Conservation (phyloP, 2,329 filamentous ascomycete genomes). For the Fusarium liriodendri region DNA sequence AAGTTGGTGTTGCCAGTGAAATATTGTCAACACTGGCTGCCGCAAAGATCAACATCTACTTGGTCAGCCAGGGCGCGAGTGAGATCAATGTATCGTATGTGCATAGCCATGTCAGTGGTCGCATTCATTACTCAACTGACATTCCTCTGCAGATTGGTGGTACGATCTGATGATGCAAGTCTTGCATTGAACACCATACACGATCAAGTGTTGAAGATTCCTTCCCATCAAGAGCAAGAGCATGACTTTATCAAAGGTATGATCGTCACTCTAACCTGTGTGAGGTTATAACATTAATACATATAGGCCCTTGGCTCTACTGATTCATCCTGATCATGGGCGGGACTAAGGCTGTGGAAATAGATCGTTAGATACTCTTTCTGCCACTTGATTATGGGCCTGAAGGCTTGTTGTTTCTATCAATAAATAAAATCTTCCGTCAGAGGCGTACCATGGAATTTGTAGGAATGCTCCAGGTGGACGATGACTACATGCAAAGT, state of each 20-base stretch:
- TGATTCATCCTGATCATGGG: not conserved
- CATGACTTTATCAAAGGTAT: not conserved
- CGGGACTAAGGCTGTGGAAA: no score
- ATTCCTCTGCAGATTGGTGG: not conserved
- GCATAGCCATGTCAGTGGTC: not conserved
- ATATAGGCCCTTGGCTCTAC: not conserved
- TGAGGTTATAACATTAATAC: not conserved
- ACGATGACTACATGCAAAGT: not conserved
- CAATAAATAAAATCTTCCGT: fast-evolving
- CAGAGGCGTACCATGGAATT: not conserved
- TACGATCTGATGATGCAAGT: not conserved
- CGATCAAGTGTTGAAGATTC: not conserved
- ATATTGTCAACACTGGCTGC: not conserved
- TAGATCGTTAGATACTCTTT: no score
- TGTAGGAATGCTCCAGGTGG: not conserved
- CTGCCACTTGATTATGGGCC: no score
- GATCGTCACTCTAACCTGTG: fast-evolving
- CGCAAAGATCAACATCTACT: not conserved
- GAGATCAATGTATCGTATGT: not conserved
- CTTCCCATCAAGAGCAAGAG: not conserved
- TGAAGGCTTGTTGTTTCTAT: no score
- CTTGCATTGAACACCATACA: not conserved
- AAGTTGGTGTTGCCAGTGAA: not conserved
- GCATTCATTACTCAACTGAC: not conserved
- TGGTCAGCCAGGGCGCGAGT: not conserved